Percentiles rank a stretch among this genome's conserved stretches.
Conservation (phyloP, 31 red algal genomes). For the Endocladia muricata region DNA sequence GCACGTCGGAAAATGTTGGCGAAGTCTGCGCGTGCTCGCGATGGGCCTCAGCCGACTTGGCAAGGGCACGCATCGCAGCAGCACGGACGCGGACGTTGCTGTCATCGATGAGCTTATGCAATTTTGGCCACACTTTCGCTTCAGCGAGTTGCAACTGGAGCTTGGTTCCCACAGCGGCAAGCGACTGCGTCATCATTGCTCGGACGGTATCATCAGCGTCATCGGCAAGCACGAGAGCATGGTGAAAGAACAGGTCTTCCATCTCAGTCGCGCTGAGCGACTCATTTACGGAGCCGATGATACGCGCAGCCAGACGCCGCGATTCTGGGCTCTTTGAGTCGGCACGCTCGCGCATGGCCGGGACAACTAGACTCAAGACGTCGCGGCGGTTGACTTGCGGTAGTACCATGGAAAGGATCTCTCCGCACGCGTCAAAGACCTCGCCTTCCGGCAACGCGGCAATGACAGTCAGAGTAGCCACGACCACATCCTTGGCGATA, state of each 20-base stretch:
- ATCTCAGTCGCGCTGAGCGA: conserved; percentile 49
- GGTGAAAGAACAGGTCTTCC: conserved; percentile 59
- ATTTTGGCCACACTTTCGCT: conserved; percentile 55
- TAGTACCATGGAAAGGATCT: conserved; percentile 59
- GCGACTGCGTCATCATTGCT: conserved; percentile 59
- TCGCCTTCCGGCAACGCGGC: conserved; percentile 44
- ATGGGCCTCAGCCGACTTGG: conserved; percentile 63
- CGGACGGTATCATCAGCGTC: conserved; percentile 77
- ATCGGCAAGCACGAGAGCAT: conserved; percentile 43
- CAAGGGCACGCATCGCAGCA: conserved; percentile 72
- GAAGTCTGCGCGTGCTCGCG: conserved; percentile 32
- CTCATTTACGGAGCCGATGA: conserved; percentile 53
- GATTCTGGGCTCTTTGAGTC: conserved; percentile 37
- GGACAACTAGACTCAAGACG: conserved; percentile 36
- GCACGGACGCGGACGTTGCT: conserved; percentile 61
- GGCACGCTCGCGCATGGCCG: conserved; percentile 51
- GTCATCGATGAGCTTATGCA: conserved; percentile 46
- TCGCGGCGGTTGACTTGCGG: conserved; percentile 55
- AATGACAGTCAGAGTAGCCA: conserved; percentile 60
- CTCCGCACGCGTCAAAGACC: conserved; percentile 56
- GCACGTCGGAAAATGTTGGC: conserved; percentile 35
- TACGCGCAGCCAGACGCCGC: conserved; percentile 71
- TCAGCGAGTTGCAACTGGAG: conserved; percentile 56
- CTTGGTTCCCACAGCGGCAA: conserved; percentile 60
- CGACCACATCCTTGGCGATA: conserved; percentile 52